These are phyloP conservation scores for Vitis hybrid DNA, from an alignment of 177 flowering plant species.

Conservation along the genomic window DNA sequence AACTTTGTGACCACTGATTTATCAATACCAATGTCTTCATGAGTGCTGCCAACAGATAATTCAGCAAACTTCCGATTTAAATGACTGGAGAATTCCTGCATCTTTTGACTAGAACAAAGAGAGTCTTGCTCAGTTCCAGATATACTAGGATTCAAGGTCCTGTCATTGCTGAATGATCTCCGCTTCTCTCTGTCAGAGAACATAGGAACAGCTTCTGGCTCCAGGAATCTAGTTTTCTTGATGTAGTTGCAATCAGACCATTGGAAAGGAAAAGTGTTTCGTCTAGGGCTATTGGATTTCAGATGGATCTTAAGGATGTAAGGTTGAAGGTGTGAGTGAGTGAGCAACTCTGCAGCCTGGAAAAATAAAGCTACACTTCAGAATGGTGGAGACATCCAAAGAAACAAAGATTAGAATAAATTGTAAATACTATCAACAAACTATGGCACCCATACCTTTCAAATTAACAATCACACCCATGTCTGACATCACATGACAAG, in stretches of 20 bases:
- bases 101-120: constrained; percentile 34
- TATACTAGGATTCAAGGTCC: constrained; percentile 68
- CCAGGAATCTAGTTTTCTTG: constrained; percentile 51
- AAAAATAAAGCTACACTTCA: constrained; percentile 9
- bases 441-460: no score
- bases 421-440: no score
- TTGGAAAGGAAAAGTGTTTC: constrained; percentile 38
- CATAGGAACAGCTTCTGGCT: constrained; percentile 34
- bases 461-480: no score
- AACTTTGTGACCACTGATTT: constrained; percentile 31
- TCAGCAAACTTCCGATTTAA: constrained; percentile 34
- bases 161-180: constrained; percentile 62
- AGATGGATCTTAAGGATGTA: constrained; percentile 64
- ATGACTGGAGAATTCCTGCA: constrained; percentile 34
- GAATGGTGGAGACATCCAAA: no score
- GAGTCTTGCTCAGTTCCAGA: constrained; percentile 57
- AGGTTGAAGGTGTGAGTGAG: constrained; percentile 78
- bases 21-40: constrained; percentile 37
- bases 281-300: constrained; percentile 56
- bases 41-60: constrained; percentile 41
- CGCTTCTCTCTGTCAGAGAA: constrained; percentile 42
- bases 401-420: no score
- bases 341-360: constrained; percentile 88
- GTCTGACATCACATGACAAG: no score
- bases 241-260: constrained; percentile 40